A percentile compares a stretch with the other conserved stretches of the same genome.
Conservation (phyloP, 306 rosid genomes). For the Canavalia gladiata region DNA sequence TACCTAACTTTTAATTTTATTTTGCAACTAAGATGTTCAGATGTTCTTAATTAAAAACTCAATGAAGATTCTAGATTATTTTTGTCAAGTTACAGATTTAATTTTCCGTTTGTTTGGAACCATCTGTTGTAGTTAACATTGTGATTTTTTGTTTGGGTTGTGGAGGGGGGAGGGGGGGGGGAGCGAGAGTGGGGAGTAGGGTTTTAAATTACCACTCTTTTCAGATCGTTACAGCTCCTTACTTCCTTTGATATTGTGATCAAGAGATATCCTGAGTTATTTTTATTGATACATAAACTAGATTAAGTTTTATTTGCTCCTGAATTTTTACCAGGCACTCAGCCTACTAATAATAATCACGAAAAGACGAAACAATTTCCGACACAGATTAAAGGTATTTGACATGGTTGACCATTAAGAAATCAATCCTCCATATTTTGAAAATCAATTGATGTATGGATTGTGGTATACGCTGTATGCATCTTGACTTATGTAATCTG, state of each 20-base stretch:
- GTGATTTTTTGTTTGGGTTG: not conserved
- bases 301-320: constrained; percentile 1
- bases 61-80: not conserved
- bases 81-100: constrained; percentile 5
- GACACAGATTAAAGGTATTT: constrained; percentile 3
- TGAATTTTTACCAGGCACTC: not conserved
- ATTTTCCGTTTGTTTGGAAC: not conserved
- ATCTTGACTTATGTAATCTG: not conserved
- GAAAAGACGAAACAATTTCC: constrained; percentile 8
- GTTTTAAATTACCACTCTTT: not conserved
- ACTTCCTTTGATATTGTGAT: not conserved
- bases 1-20: constrained; percentile 1
- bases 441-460: constrained; percentile 2
- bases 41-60: not conserved
- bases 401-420: constrained; percentile 13
- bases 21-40: constrained; percentile 2
- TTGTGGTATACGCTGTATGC: constrained; percentile 1
- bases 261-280: constrained; percentile 1
- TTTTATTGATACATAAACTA: not conserved
- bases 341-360: not conserved
- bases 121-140: not conserved
- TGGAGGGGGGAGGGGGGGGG: not conserved
- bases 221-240: not conserved
- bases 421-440: constrained; percentile 6
- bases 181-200: not conserved